Conservation (phyloP, 306 rosid genomes). For the Biancaea sappan region DNA sequence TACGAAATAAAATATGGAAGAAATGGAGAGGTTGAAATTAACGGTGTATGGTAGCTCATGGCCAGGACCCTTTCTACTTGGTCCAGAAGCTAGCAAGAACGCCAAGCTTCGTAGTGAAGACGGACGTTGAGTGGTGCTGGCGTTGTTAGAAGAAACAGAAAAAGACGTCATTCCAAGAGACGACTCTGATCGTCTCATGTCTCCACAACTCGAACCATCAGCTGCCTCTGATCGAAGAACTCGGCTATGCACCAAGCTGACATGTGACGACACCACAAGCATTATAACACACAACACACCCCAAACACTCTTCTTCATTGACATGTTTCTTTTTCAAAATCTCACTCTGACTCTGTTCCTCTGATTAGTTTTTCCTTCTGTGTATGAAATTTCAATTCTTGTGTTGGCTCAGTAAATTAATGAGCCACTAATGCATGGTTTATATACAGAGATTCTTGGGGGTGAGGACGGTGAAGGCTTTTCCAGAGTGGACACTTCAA, state of each 20-base stretch:
- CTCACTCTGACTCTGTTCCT: neutral
- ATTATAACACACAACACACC: conserved; percentile 39
- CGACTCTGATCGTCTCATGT: conserved; percentile 24
- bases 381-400: too few relatives aligned
- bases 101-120: conserved; percentile 52
- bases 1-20: neutral
- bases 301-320: conserved; percentile 42
- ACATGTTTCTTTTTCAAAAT: conserved; percentile 10
- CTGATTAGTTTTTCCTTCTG: neutral
- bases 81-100: conserved; percentile 66
- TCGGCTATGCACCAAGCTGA: conserved; percentile 59
- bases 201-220: conserved; percentile 36
- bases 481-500: conserved; percentile 38
- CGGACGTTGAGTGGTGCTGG: conserved; percentile 33
- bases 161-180: conserved; percentile 42
- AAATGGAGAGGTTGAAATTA: neutral
- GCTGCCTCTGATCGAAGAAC: conserved; percentile 42
- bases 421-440: neutral
- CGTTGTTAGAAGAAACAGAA: conserved; percentile 52
- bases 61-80: conserved; percentile 77
- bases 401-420: conserved; percentile 1
- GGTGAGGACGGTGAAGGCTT: conserved; percentile 44
- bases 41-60: conserved; percentile 43
- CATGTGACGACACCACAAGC: conserved; percentile 41
- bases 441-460: conserved; percentile 15